These are phyloP conservation scores for Cordyceps militaris DNA, from an alignment of 2,329 filamentous ascomycete species.

Conservation along the genomic window DNA sequence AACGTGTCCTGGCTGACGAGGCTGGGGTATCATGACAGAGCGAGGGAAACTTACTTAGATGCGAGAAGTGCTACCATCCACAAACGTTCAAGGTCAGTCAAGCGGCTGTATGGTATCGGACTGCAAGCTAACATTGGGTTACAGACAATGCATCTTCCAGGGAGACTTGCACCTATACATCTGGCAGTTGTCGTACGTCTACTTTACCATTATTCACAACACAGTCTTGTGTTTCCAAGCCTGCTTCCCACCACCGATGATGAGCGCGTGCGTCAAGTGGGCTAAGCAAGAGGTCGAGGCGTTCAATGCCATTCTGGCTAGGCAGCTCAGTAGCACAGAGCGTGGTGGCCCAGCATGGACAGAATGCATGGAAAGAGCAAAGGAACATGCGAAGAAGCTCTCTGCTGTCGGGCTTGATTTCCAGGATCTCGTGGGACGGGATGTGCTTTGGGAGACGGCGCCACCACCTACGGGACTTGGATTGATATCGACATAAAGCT, in stretches of 20 bases:
- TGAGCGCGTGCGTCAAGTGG: constrained; percentile 95
- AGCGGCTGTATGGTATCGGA: background rate
- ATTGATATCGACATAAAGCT: constrained; percentile 17
- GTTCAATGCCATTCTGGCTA: constrained; percentile 74
- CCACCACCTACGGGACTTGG: constrained; percentile 35
- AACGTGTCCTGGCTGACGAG: constrained; percentile 80
- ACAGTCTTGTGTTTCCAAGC: constrained; percentile 82
- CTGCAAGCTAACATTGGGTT: background rate
- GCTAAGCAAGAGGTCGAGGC: constrained; percentile 91
- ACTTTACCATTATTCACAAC: constrained; percentile 90
- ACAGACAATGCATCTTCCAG: constrained; percentile 87
- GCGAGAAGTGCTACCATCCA: constrained; percentile 72
- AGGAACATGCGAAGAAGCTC: constrained; percentile 71
- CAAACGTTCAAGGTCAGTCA: constrained; percentile 67
- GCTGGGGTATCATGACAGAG: constrained; percentile 83
- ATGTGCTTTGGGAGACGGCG: constrained; percentile 23
- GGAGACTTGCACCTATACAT: constrained; percentile 90
- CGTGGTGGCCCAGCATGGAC: constrained; percentile 68
- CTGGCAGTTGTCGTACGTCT: constrained; percentile 90
- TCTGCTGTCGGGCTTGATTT: constrained; percentile 88
- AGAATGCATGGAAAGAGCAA: constrained; percentile 75
- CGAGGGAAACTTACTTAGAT: constrained; percentile 77
- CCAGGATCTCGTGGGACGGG: constrained; percentile 64
- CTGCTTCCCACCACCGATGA: constrained; percentile 79
- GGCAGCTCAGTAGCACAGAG: constrained; percentile 84